A percentile compares a stretch with the other conserved stretches of the same genome.
phyloP scores from a whole-genome alignment of 1,284 basidiomycete genomes.

The Cutaneotrichosporon sp. region DNA sequence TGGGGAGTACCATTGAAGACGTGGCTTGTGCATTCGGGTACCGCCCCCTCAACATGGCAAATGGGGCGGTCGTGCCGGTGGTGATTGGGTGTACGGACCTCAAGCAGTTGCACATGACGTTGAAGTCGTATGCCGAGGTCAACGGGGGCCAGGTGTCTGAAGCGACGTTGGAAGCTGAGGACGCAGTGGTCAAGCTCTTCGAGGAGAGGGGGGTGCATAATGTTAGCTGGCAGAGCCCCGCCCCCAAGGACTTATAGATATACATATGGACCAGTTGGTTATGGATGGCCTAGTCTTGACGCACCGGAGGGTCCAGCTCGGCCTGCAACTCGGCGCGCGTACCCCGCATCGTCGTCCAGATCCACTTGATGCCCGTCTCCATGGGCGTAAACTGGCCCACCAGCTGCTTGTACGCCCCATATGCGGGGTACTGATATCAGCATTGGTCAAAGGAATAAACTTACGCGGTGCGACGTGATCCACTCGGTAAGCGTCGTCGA shows the following conservation, averaged over 20 bases:
- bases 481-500: slow-evolving; percentile 77
- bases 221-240: slow-evolving; percentile 49
- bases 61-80: slow-evolving; percentile 60
- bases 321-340: slow-evolving; percentile 5
- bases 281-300: neutral
- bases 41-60: slow-evolving; percentile 51
- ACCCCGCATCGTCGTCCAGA: slow-evolving; percentile 39
- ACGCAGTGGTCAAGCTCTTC: slow-evolving; percentile 57
- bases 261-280: neutral
- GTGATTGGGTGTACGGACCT: slow-evolving; percentile 68
- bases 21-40: slow-evolving; percentile 74
- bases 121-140: slow-evolving; percentile 66
- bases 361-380: slow-evolving; percentile 54
- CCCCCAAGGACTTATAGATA: slow-evolving; percentile 15
- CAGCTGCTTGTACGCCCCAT: slow-evolving; percentile 68
- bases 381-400: slow-evolving; percentile 78
- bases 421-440: slow-evolving; percentile 63
- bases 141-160: slow-evolving; percentile 49
- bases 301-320: slow-evolving; percentile 4
- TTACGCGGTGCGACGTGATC: slow-evolving; percentile 66
- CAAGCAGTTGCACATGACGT: slow-evolving; percentile 70
- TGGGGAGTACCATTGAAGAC: slow-evolving; percentile 59
- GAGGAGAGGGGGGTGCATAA: slow-evolving; percentile 59
- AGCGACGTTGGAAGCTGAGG: slow-evolving; percentile 56
- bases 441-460: slow-evolving; percentile 11